phyloP scores from a whole-genome alignment of 2,329 filamentous ascomycete species.

The Chrysosporium keratinophilum region DNA sequence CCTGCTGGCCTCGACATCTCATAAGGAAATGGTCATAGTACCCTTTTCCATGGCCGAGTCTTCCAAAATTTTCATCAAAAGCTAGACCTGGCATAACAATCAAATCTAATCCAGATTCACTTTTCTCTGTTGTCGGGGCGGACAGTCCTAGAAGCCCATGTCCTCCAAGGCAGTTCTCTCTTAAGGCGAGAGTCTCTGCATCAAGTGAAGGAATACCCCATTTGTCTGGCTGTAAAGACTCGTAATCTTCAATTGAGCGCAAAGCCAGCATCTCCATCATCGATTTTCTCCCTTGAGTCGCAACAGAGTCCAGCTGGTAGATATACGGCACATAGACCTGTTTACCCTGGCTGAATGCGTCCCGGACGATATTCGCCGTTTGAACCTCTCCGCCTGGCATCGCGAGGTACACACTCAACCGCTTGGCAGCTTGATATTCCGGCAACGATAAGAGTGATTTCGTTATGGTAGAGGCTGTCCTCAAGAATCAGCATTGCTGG shows the following conservation, averaged over 20 bases:
- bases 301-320: slow-evolving; percentile 44
- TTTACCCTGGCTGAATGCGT: slow-evolving; percentile 69
- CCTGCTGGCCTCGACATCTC: slow-evolving; percentile 49
- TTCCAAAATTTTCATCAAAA: slow-evolving; percentile 64
- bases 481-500: slow-evolving; percentile 18
- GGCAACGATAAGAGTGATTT: slow-evolving; percentile 55
- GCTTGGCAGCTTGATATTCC: slow-evolving; percentile 63
- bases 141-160: slow-evolving; percentile 33
- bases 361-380: slow-evolving; percentile 67
- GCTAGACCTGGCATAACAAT: slow-evolving; percentile 88
- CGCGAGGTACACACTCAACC: slow-evolving; percentile 79
- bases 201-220: slow-evolving; percentile 93
- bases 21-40: slow-evolving; percentile 94
- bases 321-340: slow-evolving; percentile 87
- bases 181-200: slow-evolving; percentile 50
- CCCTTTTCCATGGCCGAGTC: slow-evolving; percentile 87
- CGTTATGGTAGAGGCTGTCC: slow-evolving; percentile 54
- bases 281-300: slow-evolving; percentile 42
- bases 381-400: slow-evolving; percentile 85
- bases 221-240: slow-evolving; percentile 62
- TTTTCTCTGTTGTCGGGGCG: slow-evolving; percentile 14
- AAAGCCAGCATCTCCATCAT: slow-evolving; percentile 95
- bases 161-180: slow-evolving; percentile 64
- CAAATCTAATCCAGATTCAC: slow-evolving; percentile 55
- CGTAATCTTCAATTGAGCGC: slow-evolving; percentile 62